A percentile compares a stretch with the other conserved stretches of the same genome.
Conservation (phyloP, 2,329 filamentous ascomycete species). For the Scytalidium lignicola region DNA sequence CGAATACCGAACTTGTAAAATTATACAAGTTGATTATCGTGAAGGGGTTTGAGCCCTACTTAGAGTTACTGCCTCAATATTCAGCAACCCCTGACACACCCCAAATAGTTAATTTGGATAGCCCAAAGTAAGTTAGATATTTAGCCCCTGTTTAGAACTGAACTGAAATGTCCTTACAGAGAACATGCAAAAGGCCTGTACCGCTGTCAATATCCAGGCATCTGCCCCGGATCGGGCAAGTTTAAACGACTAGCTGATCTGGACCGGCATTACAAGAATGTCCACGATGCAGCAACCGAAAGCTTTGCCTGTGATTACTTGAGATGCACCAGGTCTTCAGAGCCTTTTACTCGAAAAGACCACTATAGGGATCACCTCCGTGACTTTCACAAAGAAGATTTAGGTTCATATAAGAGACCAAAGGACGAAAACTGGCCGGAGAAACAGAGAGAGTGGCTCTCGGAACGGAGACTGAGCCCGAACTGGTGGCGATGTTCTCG, state of each 20-base stretch:
- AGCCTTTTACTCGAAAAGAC: conserved; percentile 41
- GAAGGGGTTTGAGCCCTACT: conserved; percentile 14
- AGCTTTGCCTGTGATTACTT: conserved; percentile 25
- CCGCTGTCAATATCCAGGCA: neutral
- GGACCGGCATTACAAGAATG: conserved; percentile 30
- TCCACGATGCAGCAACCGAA: conserved; percentile 21
- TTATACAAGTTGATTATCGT: conserved; percentile 16
- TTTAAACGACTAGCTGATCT: conserved; percentile 31
- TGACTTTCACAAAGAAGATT: conserved; percentile 40
- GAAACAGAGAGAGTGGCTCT: conserved; percentile 17
- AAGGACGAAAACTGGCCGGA: conserved; percentile 9
- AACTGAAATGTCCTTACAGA: neutral
- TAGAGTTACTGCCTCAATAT: conserved; percentile 10
- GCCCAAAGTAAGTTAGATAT: conserved; percentile 6
- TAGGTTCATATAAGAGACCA: conserved; percentile 15
- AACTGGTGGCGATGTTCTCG: conserved; percentile 23
- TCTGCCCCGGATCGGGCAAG: neutral
- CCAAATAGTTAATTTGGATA: conserved; percentile 13
- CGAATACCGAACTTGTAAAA: conserved; percentile 5
- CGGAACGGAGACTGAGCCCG: conserved; percentile 12
- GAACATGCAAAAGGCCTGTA: neutral
- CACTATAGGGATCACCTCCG: conserved; percentile 43
- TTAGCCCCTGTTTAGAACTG: neutral
- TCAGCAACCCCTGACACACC: conserved; percentile 7
- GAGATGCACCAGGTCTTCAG: conserved; percentile 23